Base-by-base conservation (phyloP, 1,284 basidiomycete species). In the Pascua guehoae region DNA sequence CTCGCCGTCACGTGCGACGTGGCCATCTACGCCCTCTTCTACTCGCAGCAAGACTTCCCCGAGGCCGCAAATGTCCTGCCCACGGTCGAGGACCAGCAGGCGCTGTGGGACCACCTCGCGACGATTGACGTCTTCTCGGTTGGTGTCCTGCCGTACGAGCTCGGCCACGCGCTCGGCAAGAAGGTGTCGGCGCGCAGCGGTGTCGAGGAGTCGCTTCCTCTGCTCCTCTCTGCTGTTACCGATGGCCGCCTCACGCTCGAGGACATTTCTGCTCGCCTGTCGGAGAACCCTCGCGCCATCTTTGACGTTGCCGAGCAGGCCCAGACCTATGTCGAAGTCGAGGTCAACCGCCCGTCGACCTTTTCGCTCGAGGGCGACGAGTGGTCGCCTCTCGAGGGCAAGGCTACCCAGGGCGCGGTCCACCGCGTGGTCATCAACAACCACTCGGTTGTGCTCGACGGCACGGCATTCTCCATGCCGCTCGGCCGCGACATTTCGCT, bases 1-100 rank as follows among this genome's bases (percentile, higher is more conserved):
- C 83, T 98, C 66, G 88, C 90, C 70, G 95, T 98, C 57, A 98
- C 94, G 2, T 98, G 95, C 74, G 96, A 99, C 68, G 91, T 97
- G 40, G 86, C 93, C 10, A 83, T 98, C 51, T 98, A 92, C 77
- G 85, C 91, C 11, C 81, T 99, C 59, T 98, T 97, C 85, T 94
- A 93, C 79, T 85, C 84, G 24, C 82, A 81, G 54, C 87, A 88
- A 62, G 83, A 89, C 65, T 93, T 84, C 79, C 86, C 86, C 5
- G 78, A 79, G 2, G 82, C 86, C 8, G 79, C 78, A 38, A 79
- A 77, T 10, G 84, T 84, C 66, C 81, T 98, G 43, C 94, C 95
- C 1, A 82, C 88, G 0, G 73, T 75, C 1, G 85, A 86, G 54
- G 91, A 96, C 67, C 94, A 97, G 76, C 81, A 83, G 54, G 85